These are phyloP conservation scores for Phytophthora citrophthora DNA, from an alignment of 352 stramenopile species.

Conservation along the genomic window DNA sequence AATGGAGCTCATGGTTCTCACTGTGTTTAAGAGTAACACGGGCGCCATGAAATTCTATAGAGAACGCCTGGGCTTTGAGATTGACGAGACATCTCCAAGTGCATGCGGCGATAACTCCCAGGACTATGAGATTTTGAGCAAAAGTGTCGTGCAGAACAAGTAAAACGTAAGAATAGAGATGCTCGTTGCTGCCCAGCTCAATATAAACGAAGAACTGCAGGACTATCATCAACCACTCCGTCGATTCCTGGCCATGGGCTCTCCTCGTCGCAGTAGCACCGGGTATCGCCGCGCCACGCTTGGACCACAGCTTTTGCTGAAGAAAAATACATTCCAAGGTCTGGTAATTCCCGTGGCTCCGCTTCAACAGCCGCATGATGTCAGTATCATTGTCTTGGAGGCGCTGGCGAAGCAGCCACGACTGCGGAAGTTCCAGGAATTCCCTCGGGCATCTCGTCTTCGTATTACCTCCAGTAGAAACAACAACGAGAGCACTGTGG, in stretches of 20 bases:
- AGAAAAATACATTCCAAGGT: constrained; percentile 80
- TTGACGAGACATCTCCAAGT: constrained; percentile 93
- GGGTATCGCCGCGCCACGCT: constrained; percentile 39
- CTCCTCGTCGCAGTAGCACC: constrained; percentile 15
- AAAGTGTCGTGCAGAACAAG: constrained; percentile 44
- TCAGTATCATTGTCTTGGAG: constrained; percentile 21
- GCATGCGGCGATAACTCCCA: constrained; percentile 68
- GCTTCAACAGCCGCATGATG: constrained; percentile 19
- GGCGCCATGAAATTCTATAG: constrained; percentile 92
- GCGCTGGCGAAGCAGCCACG: constrained; percentile 43
- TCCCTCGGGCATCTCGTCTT: constrained; percentile 60
- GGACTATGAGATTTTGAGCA: constrained; percentile 90
- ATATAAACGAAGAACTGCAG: neutral
- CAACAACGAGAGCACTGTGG: constrained; percentile 11
- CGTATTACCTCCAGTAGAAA: constrained; percentile 16
- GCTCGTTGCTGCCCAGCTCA: neutral
- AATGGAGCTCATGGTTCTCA: constrained; percentile 94
- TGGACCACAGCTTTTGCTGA: constrained; percentile 58
- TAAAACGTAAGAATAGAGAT: constrained; percentile 29
- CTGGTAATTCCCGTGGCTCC: constrained; percentile 53
- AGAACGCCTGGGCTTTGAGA: constrained; percentile 81
- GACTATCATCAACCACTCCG: neutral
- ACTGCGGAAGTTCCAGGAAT: constrained; percentile 51
- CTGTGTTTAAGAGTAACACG: constrained; percentile 93
- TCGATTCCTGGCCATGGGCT: constrained; percentile 19